Percentiles rank a stretch among this genome's conserved stretches.
Conservation (phyloP, 2,329 filamentous ascomycete genomes). For the Fusarium chuoi region DNA sequence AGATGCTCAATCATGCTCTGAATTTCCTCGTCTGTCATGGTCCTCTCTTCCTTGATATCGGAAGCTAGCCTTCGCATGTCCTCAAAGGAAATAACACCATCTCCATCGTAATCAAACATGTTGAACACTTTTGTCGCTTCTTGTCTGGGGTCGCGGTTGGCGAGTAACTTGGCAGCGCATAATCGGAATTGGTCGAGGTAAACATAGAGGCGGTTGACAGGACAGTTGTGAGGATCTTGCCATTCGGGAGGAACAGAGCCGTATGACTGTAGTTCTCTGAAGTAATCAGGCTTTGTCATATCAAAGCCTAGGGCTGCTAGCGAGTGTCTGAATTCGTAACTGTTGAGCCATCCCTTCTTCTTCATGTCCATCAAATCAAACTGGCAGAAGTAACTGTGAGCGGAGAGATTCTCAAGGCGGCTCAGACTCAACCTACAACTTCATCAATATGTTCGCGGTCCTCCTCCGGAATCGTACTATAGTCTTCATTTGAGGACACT, state of each 20-base stretch:
- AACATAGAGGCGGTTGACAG: conserved; percentile 58
- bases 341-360: conserved; percentile 93
- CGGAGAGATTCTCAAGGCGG: neutral
- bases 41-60: conserved; percentile 83
- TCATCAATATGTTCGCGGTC: conserved; percentile 94
- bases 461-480: conserved; percentile 76
- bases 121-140: conserved; percentile 93
- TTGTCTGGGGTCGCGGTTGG: conserved; percentile 85
- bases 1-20: conserved; percentile 98
- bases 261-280: conserved; percentile 81
- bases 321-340: conserved; percentile 97
- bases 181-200: conserved; percentile 68
- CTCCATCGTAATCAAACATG: conserved; percentile 91
- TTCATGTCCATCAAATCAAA: conserved; percentile 97
- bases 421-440: conserved; percentile 70
- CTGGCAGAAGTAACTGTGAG: conserved; percentile 55
- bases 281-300: conserved; percentile 85
- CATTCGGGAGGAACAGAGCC: conserved; percentile 76
- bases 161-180: conserved; percentile 83
- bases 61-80: conserved; percentile 88
- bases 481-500: conserved; percentile 52
- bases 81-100: conserved; percentile 88
- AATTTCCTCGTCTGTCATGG: conserved; percentile 91
- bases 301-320: conserved; percentile 96
- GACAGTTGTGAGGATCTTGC: conserved; percentile 56